phyloP scores from a whole-genome alignment of 208 protist genomes.

The Wallacemonas sp. region DNA sequence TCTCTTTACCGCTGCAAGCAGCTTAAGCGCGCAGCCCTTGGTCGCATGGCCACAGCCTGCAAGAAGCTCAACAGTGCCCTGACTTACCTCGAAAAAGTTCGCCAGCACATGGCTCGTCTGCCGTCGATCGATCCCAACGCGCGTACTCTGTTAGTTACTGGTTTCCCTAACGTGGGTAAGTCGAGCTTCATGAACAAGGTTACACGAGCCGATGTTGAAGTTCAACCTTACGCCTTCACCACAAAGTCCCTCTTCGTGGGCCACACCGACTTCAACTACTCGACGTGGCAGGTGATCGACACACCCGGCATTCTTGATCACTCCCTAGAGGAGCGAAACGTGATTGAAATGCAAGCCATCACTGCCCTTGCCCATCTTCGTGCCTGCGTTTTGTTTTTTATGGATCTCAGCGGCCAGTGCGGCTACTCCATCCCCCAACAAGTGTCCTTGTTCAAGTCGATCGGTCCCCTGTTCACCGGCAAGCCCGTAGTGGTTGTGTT shows the following conservation, averaged over 20 bases:
- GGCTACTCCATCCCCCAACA: conserved; percentile 98
- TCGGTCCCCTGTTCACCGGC: conserved; percentile 99
- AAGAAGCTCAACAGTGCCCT: conserved; percentile 95
- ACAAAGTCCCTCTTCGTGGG: conserved; percentile 99
- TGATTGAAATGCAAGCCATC: conserved; percentile 99
- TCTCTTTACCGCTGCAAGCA: conserved; percentile 99
- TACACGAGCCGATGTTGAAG: conserved; percentile 99
- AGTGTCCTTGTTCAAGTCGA: conserved; percentile 97
- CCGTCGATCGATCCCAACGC: conserved; percentile 99
- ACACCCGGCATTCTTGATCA: conserved; percentile 99
- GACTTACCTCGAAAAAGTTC: conserved; percentile 99
- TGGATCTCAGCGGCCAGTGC: conserved; percentile 99
- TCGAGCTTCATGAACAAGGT: conserved; percentile 99
- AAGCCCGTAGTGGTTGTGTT: conserved; percentile 99
- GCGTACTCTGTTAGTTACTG: conserved; percentile 97
- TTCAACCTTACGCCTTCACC: conserved; percentile 99
- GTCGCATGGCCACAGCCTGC: conserved; percentile 98
- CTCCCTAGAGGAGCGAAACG: conserved; percentile 99
- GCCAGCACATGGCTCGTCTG: conserved; percentile 99
- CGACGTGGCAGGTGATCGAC: conserved; percentile 99
- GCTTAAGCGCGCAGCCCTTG: conserved; percentile 99
- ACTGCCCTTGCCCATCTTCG: conserved; percentile 98
- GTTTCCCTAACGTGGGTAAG: conserved; percentile 99
- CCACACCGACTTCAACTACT: conserved; percentile 99
- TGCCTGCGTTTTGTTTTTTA: conserved; percentile 98